phyloP scores from a whole-genome alignment of 2,329 filamentous ascomycete genomes.

The Stachybotrys chlorohalonatus region DNA sequence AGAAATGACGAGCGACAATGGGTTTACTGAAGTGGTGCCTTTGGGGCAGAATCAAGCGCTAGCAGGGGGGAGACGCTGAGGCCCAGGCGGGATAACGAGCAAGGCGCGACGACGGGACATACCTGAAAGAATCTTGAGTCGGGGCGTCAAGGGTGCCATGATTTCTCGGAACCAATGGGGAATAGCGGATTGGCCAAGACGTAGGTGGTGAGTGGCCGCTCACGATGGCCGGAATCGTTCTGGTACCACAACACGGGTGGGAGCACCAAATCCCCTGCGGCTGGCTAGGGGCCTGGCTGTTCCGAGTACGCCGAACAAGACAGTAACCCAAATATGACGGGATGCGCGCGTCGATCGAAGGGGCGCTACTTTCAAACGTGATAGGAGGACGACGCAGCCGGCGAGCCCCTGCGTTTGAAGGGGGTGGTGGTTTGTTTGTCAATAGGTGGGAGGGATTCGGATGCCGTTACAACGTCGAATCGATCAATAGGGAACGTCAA shows the following conservation, averaged over 20 bases:
- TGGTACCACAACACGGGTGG: conserved; percentile 11
- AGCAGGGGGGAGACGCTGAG: background rate
- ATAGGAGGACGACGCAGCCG: background rate
- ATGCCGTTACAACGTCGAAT: background rate
- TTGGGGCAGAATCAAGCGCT: conserved; percentile 6
- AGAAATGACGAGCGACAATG: conserved; percentile 6
- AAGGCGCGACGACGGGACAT: conserved; percentile 26
- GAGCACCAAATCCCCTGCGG: conserved; percentile 11
- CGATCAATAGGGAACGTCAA: conserved; percentile 1
- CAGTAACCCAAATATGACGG: background rate
- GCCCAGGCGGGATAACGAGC: background rate
- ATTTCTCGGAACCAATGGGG: conserved; percentile 25
- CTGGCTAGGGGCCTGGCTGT: background rate
- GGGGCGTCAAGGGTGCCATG: conserved; percentile 52
- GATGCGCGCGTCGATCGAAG: background rate
- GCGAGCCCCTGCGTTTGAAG: background rate
- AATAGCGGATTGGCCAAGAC: conserved; percentile 22
- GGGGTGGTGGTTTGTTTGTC: background rate
- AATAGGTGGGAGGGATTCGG: background rate
- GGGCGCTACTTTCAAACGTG: background rate
- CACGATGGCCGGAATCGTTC: conserved; percentile 21
- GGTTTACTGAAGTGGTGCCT: conserved; percentile 12
- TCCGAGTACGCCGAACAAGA: background rate
- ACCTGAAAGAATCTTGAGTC: conserved; percentile 54
- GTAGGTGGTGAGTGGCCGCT: conserved; percentile 19